Evolutionary conservation across 2,329 filamentous ascomycete species (phyloP), one percentile per base, ranked within the genome.

Genomic region (Didymellaceae sp.): DNA sequence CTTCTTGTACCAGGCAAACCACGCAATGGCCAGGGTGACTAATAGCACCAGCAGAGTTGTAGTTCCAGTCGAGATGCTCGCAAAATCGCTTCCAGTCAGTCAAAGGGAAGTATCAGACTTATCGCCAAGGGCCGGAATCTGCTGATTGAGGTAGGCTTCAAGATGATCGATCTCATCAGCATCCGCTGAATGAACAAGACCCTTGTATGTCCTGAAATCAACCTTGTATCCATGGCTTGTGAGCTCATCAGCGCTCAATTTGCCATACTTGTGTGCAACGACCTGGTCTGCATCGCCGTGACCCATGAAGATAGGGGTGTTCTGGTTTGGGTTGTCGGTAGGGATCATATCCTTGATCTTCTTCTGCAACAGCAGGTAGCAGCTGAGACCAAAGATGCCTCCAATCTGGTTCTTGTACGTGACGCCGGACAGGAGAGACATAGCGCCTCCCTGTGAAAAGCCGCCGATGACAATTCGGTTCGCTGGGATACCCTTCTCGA

Each of bases 361-460:
- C 55, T 82, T 77, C 57, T 84, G 80, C 37, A 97, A 78, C 16
- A 91, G 80, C 61, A 97, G 75, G 74, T 95, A 97, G 63, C 85
- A 88, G 10, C 89, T 94, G 55, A 97, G 76, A 6, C 87, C 91
- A 56, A 97, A 87, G 57, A 97, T 89, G 56, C 92, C 93, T n/a
- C 86, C 93, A 13, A 97, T 79, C 75, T 90, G 91, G 61, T 83
- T 80, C 35, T 82, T 80, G 59, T 79, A 83, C 4, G 91, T 96
- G 32, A 96, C 75, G 5, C 90, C 92, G 0, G 89, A 81, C 66
- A 97, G 85, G 30, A 97, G 75, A 16, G 90, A 85, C 80, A 97
- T 91, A 48, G 91, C 91, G 43, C 90, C 93, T 52, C 93, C 93
- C 75, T 97, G 84, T 18, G 86, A 89, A 79, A 93, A 94, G 31